phyloP scores from a whole-genome alignment of 2,329 filamentous ascomycete genomes.

The Fusarium concolor region DNA sequence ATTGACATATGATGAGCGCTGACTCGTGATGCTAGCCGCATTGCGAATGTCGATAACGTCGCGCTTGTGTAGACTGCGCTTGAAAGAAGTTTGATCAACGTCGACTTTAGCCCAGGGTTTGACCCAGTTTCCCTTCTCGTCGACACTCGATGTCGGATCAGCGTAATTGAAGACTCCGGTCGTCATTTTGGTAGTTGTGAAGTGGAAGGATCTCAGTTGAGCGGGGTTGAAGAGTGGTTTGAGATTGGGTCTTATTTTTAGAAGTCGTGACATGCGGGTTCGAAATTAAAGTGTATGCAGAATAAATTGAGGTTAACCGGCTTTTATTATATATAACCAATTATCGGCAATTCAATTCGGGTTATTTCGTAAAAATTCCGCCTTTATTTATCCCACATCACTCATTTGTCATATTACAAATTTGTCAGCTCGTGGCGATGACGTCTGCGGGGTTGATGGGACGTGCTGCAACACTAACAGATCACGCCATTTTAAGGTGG shows the following conservation, averaged over 20 bases:
- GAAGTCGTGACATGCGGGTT: slow-evolving; percentile 9
- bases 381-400: slow-evolving; percentile 11
- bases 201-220: not conserved
- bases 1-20: too few species aligned
- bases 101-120: slow-evolving; percentile 44
- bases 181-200: slow-evolving; percentile 25
- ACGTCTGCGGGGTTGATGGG: slow-evolving; percentile 15
- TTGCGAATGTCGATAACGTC: slow-evolving; percentile 42
- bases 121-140: slow-evolving; percentile 11
- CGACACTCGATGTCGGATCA: slow-evolving; percentile 32
- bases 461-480: not conserved
- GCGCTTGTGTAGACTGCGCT: slow-evolving; percentile 34
- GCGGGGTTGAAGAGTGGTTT: slow-evolving; percentile 15
- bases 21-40: slow-evolving; percentile 21
- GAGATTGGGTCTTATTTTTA: slow-evolving; percentile 1
- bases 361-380: slow-evolving; percentile 19
- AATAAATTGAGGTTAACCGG: not conserved
- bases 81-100: slow-evolving; percentile 37
- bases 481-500: not conserved
- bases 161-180: slow-evolving; percentile 37
- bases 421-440: slow-evolving; percentile 25
- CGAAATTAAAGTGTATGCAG: not conserved
- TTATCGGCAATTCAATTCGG: not conserved
- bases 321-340: not conserved
- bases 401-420: slow-evolving; percentile 24